These are phyloP conservation scores for Crithidia mellificae DNA, from an alignment of 208 protist genomes.

Conservation along the genomic window DNA sequence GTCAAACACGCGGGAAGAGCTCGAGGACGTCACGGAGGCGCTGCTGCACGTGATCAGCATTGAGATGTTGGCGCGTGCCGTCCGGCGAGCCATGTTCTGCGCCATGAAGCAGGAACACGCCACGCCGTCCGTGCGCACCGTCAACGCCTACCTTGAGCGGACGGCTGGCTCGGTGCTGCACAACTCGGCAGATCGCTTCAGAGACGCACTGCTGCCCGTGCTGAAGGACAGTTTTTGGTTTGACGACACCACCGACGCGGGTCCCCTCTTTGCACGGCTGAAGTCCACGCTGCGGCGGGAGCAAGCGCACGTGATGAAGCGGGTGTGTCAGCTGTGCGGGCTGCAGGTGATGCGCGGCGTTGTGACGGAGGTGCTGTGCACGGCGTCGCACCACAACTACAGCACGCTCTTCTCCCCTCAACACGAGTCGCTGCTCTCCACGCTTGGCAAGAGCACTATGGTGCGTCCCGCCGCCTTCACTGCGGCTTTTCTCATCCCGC, in stretches of 20 bases:
- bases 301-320: conserved; percentile 34
- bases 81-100: conserved; percentile 39
- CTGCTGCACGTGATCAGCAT: conserved; percentile 36
- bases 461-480: conserved; percentile 11
- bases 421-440: conserved; percentile 28
- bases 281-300: conserved; percentile 25
- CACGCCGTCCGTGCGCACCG: conserved; percentile 18
- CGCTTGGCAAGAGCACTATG: conserved; percentile 10
- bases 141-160: conserved; percentile 47
- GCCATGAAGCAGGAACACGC: conserved; percentile 31
- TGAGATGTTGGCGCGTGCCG: conserved; percentile 54
- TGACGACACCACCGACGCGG: conserved; percentile 17
- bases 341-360: conserved; percentile 40
- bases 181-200: conserved; percentile 28
- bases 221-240: conserved; percentile 45
- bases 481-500: conserved; percentile 24
- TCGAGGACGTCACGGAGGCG: conserved; percentile 30
- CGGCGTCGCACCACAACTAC: conserved; percentile 47
- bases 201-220: conserved; percentile 35
- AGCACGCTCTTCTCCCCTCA: conserved; percentile 18
- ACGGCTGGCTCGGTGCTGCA: conserved; percentile 43
- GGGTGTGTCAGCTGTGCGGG: conserved; percentile 49
- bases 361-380: conserved; percentile 36
- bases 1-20: conserved; percentile 33
- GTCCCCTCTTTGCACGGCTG: conserved; percentile 16